phyloP scores from a whole-genome alignment of 1,139 yeast species.

The Suhomyces atakaporum region DNA sequence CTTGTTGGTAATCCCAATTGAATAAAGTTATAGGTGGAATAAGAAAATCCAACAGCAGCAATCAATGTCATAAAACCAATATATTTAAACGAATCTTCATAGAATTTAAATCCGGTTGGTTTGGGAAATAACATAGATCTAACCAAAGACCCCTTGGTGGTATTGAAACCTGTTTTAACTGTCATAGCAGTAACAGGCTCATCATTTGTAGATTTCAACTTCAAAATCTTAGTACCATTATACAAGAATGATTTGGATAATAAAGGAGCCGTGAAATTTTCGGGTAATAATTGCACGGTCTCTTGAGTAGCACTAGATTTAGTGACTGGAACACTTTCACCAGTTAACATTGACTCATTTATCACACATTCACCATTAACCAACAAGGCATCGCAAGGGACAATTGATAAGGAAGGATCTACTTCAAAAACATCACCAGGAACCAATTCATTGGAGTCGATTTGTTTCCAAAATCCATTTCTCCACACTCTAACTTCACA shows the following conservation, averaged over 20 bases:
- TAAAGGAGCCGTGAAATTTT: conserved; percentile 62
- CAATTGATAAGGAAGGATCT: conserved; percentile 69
- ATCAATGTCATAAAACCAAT: conserved; percentile 91
- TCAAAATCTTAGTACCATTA: conserved; percentile 84
- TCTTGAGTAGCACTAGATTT: conserved; percentile 69
- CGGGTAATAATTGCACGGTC: conserved; percentile 54
- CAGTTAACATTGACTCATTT: conserved; percentile 94
- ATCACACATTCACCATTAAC: conserved; percentile 91
- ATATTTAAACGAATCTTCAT: conserved; percentile 90
- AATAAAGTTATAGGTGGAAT: conserved; percentile 82
- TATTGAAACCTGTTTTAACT: conserved; percentile 86
- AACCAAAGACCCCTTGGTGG: conserved; percentile 93
- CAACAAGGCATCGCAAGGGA: conserved; percentile 90
- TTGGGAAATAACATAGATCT: conserved; percentile 96
- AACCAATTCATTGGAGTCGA: conserved; percentile 77
- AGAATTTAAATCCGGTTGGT: conserved; percentile 91
- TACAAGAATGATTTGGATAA: conserved; percentile 77
- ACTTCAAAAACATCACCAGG: conserved; percentile 96
- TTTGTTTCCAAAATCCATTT: conserved; percentile 89
- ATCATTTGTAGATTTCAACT: conserved; percentile 66
- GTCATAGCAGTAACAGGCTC: conserved; percentile 87
- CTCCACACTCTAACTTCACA: conserved; percentile 90
- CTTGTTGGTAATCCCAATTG: conserved; percentile 68
- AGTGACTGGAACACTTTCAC: conserved; percentile 96
- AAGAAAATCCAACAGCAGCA: conserved; percentile 80